Evolutionary conservation across 495 filamentous ascomycete genomes (phyloP).

Genomic region (Neurospora sp.): DNA sequence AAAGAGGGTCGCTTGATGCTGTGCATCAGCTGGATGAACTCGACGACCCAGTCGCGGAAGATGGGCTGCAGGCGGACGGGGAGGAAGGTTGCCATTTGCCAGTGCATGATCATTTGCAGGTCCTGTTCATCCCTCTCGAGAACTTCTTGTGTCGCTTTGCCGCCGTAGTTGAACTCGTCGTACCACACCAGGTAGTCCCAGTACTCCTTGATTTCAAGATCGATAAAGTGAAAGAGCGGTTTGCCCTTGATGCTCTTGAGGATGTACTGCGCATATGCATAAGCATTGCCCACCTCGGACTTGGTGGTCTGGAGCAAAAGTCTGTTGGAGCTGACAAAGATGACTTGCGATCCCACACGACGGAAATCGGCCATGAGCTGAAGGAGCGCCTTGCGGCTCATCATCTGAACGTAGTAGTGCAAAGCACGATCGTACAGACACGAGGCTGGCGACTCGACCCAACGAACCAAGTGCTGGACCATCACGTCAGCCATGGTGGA

Average conservation of each 20-base stretch:
- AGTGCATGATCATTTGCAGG: conserved; percentile 95
- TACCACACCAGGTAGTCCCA: conserved; percentile 99
- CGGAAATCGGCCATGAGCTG: conserved; percentile 96
- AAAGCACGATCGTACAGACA: conserved; percentile 95
- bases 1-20: conserved; percentile 56
- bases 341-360: conserved; percentile 84
- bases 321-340: conserved; percentile 83
- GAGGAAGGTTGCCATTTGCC: conserved; percentile 88
- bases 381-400: conserved; percentile 92
- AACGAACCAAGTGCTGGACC: conserved; percentile 93
- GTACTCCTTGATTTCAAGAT: conserved; percentile 96
- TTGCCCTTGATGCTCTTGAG: conserved; percentile 92
- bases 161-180: conserved; percentile 96
- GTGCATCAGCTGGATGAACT: conserved; percentile 95
- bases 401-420: conserved; percentile 96
- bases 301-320: conserved; percentile 94
- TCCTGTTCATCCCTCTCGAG: conserved; percentile 71
- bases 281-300: conserved; percentile 92
- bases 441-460: conserved; percentile 84
- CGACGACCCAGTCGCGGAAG: conserved; percentile 88
- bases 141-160: conserved; percentile 80
- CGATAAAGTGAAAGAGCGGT: conserved; percentile 92
- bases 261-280: conserved; percentile 93
- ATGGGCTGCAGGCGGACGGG: conserved; percentile 68
- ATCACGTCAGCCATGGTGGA: conserved; percentile 94